Evolutionary conservation across 2,329 filamentous ascomycete species (phyloP), one percentile per base, ranked within the genome.

Genomic region (Hypoxylon sp.): DNA sequence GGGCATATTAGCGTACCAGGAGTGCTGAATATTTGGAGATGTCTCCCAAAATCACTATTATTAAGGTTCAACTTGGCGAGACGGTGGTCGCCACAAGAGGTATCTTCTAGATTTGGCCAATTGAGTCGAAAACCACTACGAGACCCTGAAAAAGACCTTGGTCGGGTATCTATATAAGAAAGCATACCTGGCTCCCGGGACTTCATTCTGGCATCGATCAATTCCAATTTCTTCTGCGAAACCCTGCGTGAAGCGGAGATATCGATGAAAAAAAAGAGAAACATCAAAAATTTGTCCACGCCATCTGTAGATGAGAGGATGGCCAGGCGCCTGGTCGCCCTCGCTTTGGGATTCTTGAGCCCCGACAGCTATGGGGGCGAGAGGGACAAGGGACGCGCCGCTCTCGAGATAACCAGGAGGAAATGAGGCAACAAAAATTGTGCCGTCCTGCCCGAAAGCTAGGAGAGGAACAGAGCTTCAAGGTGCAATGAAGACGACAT

Each of bases 401-500:
- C 44, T 47, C 44, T 47, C 44, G 44, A 47, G 44, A 24, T 47
- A 24, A 24, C 44, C 19, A 47, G 44, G 44, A 19, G 42, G 11
- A 24, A 22, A 22, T 46, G 42, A 47, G 22, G 17, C 19, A 47
- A 26, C 19, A 47, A 47, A 47, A 26, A 26, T 24, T 47, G 22
- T 6, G 26, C 22, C 47, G 47, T 11, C 47, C 11, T 1, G 24
- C 22, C 44, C 47, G 31, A 2, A 6, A 39, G 22, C 29, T 31
- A 9, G 17, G 51, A 17, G 29, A 53, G 31, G 51, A 39, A 53
- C 11, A 47, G 51, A 37, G 51, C 31, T 53, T 22, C 19, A 5
- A 39, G 8, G 51, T 53, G 47, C 26, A 50, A 50, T 50, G 47
- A 50, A 31, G 26, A 29, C 17, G 47, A n/a, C n/a, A 22, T 26